Base-by-base conservation (phyloP, 305 asterid genomes). In the Salvia sclarea region DNA sequence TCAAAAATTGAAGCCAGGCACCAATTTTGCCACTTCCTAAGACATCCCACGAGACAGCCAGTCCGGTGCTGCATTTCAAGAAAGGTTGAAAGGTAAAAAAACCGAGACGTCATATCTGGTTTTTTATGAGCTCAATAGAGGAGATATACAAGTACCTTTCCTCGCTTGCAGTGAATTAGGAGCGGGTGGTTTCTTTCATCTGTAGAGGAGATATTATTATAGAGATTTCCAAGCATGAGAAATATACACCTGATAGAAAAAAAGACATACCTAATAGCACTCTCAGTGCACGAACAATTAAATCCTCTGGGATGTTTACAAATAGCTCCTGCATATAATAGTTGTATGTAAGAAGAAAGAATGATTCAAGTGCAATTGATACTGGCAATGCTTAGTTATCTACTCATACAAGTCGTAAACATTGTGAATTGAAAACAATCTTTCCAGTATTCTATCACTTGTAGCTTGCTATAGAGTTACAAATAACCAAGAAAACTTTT, bases 41-140 rank as follows among this genome's bases (percentile, higher is more conserved):
- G 71, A 79, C 98, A 92, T 59, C 98, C 98, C 50, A 90, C 97
- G 1, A 92, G 91, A 56, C 92, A 85, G 37, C 97, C 98, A 43
- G 96, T 92, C 31, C 98, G 87, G 66, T 92, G 98, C 98, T 84
- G 31, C 54, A 65, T 31, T 31, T 21, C 12, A 17, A 56, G 8
- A 64, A 50, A 52, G 11, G n/a, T 61, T 63, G 60, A 48, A 45
- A 33, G 6, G 38, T 24, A 24, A 6, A n/a, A 37, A 61, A 59
- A 21, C 48, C 68, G n/a, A 24, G 38, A 21, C 33, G 6, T 16
- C 13, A 60, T 13, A 22, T 25, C 7, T 6, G 33, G 5, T 16
- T 12, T 11, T 21, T 35, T 31, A 47, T n/a, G 18, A 28, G n/a
- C 48, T 44, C 72, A 71, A n/a, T 7, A 31, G 28, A 12, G 14